These are phyloP conservation scores for Populus tomentosa DNA, from an alignment of 441 rosid species.

Conservation along the genomic window DNA sequence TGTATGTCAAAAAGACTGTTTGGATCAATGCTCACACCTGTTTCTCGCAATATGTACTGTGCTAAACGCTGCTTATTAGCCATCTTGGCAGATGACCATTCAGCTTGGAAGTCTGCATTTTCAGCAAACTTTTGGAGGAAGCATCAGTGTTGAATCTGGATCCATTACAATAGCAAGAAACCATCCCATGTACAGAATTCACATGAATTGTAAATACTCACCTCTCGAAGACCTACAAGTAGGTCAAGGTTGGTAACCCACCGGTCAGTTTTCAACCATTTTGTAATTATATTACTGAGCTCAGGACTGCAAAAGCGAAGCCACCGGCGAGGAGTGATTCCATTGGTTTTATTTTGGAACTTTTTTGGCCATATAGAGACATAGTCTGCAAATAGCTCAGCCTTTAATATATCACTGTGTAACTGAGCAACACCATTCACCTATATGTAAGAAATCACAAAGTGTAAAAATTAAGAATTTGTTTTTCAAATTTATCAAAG, in stretches of 20 bases:
- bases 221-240: conserved; percentile 82
- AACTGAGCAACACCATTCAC: conserved; percentile 99
- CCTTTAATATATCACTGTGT: conserved; percentile 91
- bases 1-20: conserved; percentile 91
- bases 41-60: conserved; percentile 61
- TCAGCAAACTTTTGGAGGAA: conserved; percentile 70
- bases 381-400: conserved; percentile 87
- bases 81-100: conserved; percentile 95
- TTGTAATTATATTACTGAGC: conserved; percentile 87
- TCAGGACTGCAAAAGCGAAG: conserved; percentile 94
- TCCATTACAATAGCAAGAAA: background rate
- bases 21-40: conserved; percentile 78
- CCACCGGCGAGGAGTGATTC: conserved; percentile 97
- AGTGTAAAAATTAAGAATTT: background rate
- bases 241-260: conserved; percentile 93
- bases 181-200: background rate
- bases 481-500: too few species aligned
- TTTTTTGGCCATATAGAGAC: conserved; percentile 92
- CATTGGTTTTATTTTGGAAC: conserved; percentile 97
- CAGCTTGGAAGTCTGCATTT: conserved; percentile 69
- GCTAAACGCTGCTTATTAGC: conserved; percentile 85
- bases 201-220: conserved; percentile 23
- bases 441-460: conserved; percentile 34
- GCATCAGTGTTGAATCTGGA: conserved; percentile 12
- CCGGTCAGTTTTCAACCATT: conserved; percentile 83